Conservation (phyloP, 257 asterid genomes). For the Solanum rostratum region DNA sequence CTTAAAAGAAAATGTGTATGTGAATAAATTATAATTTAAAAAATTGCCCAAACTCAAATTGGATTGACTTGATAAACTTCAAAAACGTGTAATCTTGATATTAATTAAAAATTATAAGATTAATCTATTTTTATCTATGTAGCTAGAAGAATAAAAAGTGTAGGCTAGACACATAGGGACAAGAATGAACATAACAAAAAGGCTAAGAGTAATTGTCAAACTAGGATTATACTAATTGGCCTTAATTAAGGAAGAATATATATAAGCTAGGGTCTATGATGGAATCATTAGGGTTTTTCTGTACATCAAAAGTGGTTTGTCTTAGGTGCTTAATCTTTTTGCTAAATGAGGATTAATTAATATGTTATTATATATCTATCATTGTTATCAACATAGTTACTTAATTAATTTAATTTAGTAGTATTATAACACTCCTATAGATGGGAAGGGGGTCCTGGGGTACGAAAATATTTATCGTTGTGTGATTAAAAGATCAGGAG, state of each 20-base stretch:
- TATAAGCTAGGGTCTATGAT: neutral
- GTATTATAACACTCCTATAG: neutral
- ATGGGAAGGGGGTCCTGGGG: neutral
- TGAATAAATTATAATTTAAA: neutral
- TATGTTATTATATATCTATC: neutral
- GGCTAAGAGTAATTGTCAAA: neutral
- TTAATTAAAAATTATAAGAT: neutral
- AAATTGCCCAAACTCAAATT: neutral
- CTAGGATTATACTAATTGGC: neutral
- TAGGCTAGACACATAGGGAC: neutral
- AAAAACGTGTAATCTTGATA: neutral
- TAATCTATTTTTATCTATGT: neutral
- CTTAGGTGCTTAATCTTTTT: neutral
- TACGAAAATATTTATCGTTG: neutral
- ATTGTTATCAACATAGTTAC: neutral
- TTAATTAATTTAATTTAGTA: neutral
- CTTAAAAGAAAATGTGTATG: neutral
- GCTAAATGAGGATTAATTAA: neutral
- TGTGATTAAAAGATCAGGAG: neutral
- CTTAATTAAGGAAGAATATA: neutral
- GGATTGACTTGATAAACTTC: neutral
- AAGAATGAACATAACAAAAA: neutral
- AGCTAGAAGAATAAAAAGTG: neutral
- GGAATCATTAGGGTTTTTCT: neutral
- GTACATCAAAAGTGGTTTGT: neutral